These are phyloP conservation scores for Tylopilus intermedius DNA, from an alignment of 768 basidiomycete genomes.

Conservation along the genomic window DNA sequence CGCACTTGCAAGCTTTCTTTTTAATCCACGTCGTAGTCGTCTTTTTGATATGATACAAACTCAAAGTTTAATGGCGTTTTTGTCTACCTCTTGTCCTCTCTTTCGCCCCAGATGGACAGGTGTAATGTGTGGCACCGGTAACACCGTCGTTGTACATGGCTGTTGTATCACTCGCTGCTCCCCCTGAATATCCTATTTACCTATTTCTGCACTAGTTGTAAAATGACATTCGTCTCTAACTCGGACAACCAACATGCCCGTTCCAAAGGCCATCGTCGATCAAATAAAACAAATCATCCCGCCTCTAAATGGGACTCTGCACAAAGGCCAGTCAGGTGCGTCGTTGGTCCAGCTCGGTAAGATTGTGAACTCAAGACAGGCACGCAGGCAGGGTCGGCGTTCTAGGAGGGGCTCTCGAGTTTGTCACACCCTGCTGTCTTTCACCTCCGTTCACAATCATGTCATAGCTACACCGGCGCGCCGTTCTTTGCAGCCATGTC, in stretches of 20 bases:
- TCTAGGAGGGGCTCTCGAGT: constrained; percentile 92
- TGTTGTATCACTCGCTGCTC: constrained; percentile 25
- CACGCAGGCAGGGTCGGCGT: constrained; percentile 80
- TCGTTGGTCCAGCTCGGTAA: background rate
- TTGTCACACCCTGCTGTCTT: constrained; percentile 25
- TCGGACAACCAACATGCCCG: constrained; percentile 44
- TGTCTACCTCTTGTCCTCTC: constrained; percentile 5
- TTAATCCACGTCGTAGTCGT: background rate
- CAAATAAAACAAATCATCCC: constrained; percentile 84
- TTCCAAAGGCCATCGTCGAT: constrained; percentile 56
- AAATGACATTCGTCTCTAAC: background rate
- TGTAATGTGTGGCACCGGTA: constrained; percentile 4
- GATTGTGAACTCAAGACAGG: constrained; percentile 1
- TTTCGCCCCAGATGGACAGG: constrained; percentile 4
- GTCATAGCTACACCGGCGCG: constrained; percentile 85
- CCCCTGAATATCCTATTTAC: constrained; percentile 18
- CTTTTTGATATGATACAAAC: constrained; percentile 22
- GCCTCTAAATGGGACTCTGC: constrained; percentile 79
- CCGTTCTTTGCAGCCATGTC: constrained; percentile 95
- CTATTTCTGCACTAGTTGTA: background rate
- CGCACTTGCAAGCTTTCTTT: constrained; percentile 2
- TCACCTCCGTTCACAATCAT: background rate
- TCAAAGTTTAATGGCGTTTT: constrained; percentile 24
- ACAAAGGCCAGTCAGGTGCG: constrained; percentile 92
- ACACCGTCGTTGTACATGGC: constrained; percentile 16